Conservation (phyloP, 2,329 filamentous ascomycete genomes). For the Phialophora macrospora region DNA sequence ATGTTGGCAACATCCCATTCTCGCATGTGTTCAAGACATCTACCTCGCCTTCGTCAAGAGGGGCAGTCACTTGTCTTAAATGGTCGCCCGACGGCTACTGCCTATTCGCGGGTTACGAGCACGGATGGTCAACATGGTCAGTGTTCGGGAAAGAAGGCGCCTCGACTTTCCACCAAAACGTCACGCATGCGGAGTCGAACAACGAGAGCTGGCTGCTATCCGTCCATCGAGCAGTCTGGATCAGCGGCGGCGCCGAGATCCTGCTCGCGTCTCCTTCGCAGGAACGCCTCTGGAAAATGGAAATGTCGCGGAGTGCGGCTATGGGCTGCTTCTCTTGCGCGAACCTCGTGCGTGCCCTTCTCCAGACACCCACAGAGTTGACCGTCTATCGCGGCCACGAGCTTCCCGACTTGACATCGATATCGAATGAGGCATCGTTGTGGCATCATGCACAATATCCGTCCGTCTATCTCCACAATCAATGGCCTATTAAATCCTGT, state of each 20-base stretch:
- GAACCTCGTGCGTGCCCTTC: constrained; percentile 84
- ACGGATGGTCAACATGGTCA: constrained; percentile 95
- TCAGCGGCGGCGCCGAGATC: constrained; percentile 84
- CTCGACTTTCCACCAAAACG: constrained; percentile 78
- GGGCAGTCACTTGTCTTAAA: constrained; percentile 71
- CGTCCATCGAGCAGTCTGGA: constrained; percentile 78
- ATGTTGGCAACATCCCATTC: constrained; percentile 85
- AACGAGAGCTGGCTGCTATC: constrained; percentile 84
- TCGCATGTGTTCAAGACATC: constrained; percentile 78
- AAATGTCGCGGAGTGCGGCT: constrained; percentile 93
- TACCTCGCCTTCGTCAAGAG: constrained; percentile 69
- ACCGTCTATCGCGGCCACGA: constrained; percentile 96
- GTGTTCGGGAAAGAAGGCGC: constrained; percentile 91
- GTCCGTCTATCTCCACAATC: constrained; percentile 79
- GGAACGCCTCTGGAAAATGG: constrained; percentile 81
- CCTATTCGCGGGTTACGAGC: constrained; percentile 88
- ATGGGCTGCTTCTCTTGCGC: constrained; percentile 89
- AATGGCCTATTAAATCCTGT: constrained; percentile 89
- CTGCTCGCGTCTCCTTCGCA: constrained; percentile 73
- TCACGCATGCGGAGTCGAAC: constrained; percentile 66
- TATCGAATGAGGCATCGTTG: constrained; percentile 88
- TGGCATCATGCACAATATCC: constrained; percentile 94
- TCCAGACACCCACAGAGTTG: constrained; percentile 85
- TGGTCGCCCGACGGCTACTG: constrained; percentile 98
- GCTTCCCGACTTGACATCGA: constrained; percentile 83